Base-by-base conservation (phyloP, 2,329 filamentous ascomycete genomes). In the Beauveria bassiana region DNA sequence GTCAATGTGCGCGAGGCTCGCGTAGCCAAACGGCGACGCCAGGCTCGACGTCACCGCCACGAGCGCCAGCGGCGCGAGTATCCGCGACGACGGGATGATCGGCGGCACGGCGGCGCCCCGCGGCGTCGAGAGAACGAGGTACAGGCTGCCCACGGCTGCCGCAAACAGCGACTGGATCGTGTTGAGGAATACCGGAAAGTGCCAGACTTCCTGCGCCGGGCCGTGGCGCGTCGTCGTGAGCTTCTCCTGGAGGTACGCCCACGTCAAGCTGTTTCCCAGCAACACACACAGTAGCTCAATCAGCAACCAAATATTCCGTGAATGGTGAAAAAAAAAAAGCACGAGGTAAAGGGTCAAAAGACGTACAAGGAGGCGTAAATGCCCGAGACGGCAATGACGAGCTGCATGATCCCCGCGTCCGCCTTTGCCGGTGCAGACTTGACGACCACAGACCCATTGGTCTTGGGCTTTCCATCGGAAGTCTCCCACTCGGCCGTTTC, bases 351-450 rank as follows among this genome's bases (percentile, higher is more conserved):
- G 14, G 5, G 5, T 22, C 9, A 31, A 60, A 26, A 8, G 34
- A 45, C 83, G 71, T 84, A 97, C 93, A 99, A 99, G 42, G 93
- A 96, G 42, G 89, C 91, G 74, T 99, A 99, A 68, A 99, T 99
- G 63, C 95, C 95, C 7, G 86, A 87, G n/a, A 97, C 91, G 66
- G 93, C 93, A 64, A 96, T 84, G 54, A 93, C 76, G 61, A 97
- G 83, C 74, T 96, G 89, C 69, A 89, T 71, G 34, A 91, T 72
- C 5, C 90, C 89, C 9, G 87, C 81, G 31, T 85, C 81, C 60
- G 76, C 70, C 66, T 75, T 50, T 74, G 70, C 65, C 43, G 70
- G 69, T 22, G 68, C 66, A 53, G 66, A 61, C 43, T 68, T 65
- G 42, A 66, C 65, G 62, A 66, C 49, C 4, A 61, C 64, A 20